Base-by-base conservation (phyloP, 139 green algal genomes). In the Chlorella sp. region DNA sequence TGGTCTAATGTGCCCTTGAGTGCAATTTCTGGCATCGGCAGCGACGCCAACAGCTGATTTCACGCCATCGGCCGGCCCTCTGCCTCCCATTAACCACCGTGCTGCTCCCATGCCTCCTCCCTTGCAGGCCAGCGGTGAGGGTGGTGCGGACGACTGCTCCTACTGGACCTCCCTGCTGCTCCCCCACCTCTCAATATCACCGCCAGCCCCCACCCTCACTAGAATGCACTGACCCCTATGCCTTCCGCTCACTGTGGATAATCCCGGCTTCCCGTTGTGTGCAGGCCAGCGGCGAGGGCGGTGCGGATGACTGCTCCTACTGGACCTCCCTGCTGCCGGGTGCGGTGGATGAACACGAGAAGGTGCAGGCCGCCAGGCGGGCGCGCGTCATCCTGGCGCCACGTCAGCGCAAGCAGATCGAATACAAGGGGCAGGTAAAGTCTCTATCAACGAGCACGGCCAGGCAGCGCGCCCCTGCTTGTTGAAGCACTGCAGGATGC, bases 301-400 rank as follows among this genome's bases (percentile, higher is more conserved):
- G 64, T 9, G 64, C 21, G 64, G 85, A 94, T 34, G 90, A 94
- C 26, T 40, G 84, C 9, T 68, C 93, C 22, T 97, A 95, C 91
- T 98, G 96, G 96, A 64, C 86, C 3, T 36, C 83, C 19, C 85
- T 97, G 89, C 89, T 97, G 89, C 96, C 96, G 11, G 95, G 96
- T 12, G 64, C 64, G 64, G 75, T 77, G 32, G 88, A 94, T 42
- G 90, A 81, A 4, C 81, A 90, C 82, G 86, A 73, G 30, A 37
- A 61, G 28, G 68, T 24, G 39, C 30, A 60, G n/a, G 84, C 69
- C 1, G 80, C 53, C n/a, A 87, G 48, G 24, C n/a, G 42, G 2
- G 79, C 57, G 21, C 75, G 64, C 19, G 34, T 90, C 2, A 73
- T 92, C 5, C 84, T 95, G 60, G 91, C 91, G 28, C 94, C 92